A percentile compares a stretch with the other conserved stretches of the same genome.
Evolutionary conservation across 306 rosid genomes (phyloP).

Genomic region (Lathyrus sativus): DNA sequence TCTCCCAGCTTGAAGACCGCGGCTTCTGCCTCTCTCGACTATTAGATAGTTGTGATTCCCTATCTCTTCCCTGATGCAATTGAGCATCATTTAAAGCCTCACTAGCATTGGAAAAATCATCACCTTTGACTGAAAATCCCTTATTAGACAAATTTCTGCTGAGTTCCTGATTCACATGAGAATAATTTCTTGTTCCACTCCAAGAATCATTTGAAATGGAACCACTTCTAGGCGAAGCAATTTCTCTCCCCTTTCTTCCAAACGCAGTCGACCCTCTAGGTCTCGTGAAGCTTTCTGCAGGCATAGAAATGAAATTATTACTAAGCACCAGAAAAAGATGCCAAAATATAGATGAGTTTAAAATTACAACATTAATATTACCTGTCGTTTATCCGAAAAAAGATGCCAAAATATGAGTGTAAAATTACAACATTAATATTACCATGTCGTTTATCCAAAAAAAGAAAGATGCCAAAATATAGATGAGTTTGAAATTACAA

Average conservation of each 20-base stretch:
- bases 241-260: conserved; percentile 78
- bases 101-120: conserved; percentile 57
- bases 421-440: conserved; percentile 27
- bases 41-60: conserved; percentile 60
- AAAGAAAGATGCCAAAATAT: not conserved
- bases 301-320: conserved; percentile 38
- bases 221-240: conserved; percentile 75
- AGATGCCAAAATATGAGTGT: not conserved
- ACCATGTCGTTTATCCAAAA: conserved; percentile 64
- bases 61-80: conserved; percentile 73
- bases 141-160: conserved; percentile 67
- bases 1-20: conserved; percentile 54
- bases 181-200: conserved; percentile 71
- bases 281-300: conserved; percentile 67
- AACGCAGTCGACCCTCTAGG: conserved; percentile 74
- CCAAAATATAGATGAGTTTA: not conserved
- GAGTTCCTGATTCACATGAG: conserved; percentile 59
- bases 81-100: conserved; percentile 58
- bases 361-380: conserved; percentile 7
- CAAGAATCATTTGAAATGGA: conserved; percentile 68
- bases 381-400: not conserved
- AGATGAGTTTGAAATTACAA: conserved; percentile 15
- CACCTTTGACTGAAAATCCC: conserved; percentile 66
- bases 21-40: conserved; percentile 73
- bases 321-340: conserved; percentile 1